Conservation (phyloP, 192 early-diverging fungal species). For the Coemansia sp. region DNA sequence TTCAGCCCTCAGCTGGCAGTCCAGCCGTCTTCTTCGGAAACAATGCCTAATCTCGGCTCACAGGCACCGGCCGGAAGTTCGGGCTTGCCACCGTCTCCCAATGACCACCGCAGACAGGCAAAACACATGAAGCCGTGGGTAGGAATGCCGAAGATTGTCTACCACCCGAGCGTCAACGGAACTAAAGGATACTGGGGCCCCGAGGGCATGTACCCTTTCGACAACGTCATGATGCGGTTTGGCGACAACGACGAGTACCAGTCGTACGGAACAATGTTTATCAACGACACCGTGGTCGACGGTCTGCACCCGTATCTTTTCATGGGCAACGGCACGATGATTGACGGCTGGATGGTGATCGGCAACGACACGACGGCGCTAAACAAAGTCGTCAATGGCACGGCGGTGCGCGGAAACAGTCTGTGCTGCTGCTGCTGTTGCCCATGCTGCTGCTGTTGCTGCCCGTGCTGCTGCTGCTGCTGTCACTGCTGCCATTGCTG, state of each 20-base stretch:
- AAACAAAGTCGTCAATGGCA: conserved; percentile 37
- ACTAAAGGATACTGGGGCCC: conserved; percentile 46
- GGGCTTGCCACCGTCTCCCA: not conserved
- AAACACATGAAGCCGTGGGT: conserved; percentile 30
- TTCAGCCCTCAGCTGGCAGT: not conserved
- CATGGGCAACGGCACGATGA: conserved; percentile 44
- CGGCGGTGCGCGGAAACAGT: conserved; percentile 30
- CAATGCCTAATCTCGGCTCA: not conserved
- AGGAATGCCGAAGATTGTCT: conserved; percentile 35
- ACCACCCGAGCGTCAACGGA: conserved; percentile 27
- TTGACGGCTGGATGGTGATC: conserved; percentile 47
- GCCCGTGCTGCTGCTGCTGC: conserved; percentile 32
- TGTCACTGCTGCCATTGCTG: conserved; percentile 25
- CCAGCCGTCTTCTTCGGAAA: not conserved
- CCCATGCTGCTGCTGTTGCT: conserved; percentile 33
- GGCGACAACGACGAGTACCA: conserved; percentile 42
- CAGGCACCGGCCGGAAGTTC: not conserved
- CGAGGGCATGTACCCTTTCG: conserved; percentile 44
- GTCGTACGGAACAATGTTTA: conserved; percentile 49
- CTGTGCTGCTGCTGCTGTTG: conserved; percentile 32
- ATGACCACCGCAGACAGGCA: not conserved
- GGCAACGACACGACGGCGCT: conserved; percentile 45
- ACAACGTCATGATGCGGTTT: conserved; percentile 41
- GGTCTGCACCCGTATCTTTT: conserved; percentile 44
- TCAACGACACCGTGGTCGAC: conserved; percentile 43